Evolutionary conservation across 1,139 yeast species (phyloP), one percentile per base, ranked within the genome.

Genomic region (Lodderomyces oxycetoniae): DNA sequence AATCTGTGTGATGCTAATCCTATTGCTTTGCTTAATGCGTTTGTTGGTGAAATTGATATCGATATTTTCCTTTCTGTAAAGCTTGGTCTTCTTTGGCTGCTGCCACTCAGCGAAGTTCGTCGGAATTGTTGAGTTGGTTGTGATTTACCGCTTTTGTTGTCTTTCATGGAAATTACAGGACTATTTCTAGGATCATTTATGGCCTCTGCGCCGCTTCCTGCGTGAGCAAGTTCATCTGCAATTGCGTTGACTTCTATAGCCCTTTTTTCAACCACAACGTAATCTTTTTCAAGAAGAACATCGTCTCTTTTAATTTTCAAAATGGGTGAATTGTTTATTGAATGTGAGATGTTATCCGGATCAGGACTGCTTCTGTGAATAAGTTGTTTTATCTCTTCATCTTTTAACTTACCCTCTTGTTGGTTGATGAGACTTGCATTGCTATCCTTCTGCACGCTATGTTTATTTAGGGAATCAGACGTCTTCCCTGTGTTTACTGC

Each of bases 201-300:
- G 0, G 77, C 80, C 16, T 63, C 67, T 3, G 71, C 75, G 1
- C 79, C 77, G 35, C 74, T 62, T 1, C 85, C 84, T 2, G 82
- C 79, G 43, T 72, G 71, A 2, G 85, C 91, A 36, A 89, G 64
- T 53, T 88, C 95, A 57, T 91, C 97, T 7, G 97, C 97, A 37
- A 91, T 67, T 1, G 95, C 93, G 60, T 91, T 91, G 8, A 91
- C 95, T 55, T 91, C 97, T 4, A 91, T 96, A 0, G 93, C 87
- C 35, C 94, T 73, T 56, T 88, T 89, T 55, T 91, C 97, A 17
- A 91, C 91, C 26, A 91, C 95, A 30, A 91, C 97, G 49, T 91
- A 91, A 49, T 88, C 96, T 44, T 77, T 78, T 46, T 84, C 94
- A 37, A 79, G 61, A 24, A 69, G 61, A 11, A 71, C 53, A 32